phyloP scores from a whole-genome alignment of 768 basidiomycete genomes.

The Tylopilus balloui region DNA sequence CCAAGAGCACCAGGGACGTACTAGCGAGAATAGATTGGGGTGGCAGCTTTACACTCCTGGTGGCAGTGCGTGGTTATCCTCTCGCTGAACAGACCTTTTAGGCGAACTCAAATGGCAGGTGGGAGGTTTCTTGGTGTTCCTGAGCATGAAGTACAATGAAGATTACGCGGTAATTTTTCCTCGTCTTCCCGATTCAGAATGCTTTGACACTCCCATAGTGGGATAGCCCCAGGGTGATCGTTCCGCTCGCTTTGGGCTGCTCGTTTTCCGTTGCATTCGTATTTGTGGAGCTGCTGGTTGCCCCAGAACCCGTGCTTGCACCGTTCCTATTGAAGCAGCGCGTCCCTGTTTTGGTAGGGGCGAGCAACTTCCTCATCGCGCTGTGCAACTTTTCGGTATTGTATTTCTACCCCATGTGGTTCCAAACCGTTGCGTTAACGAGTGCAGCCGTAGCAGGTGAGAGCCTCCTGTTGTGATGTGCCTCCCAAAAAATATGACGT shows the following conservation, averaged over 20 bases:
- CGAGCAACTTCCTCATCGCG: constrained; percentile 69
- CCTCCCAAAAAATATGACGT: not conserved
- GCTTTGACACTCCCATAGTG: constrained; percentile 40
- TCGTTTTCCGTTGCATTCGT: constrained; percentile 52
- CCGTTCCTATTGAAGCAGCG: constrained; percentile 59
- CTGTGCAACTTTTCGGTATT: constrained; percentile 72
- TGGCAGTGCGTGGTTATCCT: constrained; percentile 44
- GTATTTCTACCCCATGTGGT: constrained; percentile 83
- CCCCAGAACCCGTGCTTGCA: constrained; percentile 70
- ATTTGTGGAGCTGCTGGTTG: constrained; percentile 56
- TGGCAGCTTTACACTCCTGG: constrained; percentile 59
- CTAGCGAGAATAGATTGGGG: constrained; percentile 76
- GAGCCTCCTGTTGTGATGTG: constrained; percentile 15
- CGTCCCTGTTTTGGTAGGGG: constrained; percentile 68
- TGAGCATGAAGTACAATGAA: constrained; percentile 68
- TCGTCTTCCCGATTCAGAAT: constrained; percentile 1
- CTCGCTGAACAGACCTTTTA: not conserved
- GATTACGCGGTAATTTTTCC: constrained; percentile 48
- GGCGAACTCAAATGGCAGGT: constrained; percentile 33
- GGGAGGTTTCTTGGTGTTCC: constrained; percentile 58
- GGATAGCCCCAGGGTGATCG: constrained; percentile 51
- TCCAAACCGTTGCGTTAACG: constrained; percentile 71
- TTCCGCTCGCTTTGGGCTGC: constrained; percentile 42
- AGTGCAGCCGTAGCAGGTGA: constrained; percentile 62
- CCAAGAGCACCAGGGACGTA: constrained; percentile 60